Evolutionary conservation across 768 basidiomycete genomes (phyloP).

Genomic region (Boletus reticuloceps): DNA sequence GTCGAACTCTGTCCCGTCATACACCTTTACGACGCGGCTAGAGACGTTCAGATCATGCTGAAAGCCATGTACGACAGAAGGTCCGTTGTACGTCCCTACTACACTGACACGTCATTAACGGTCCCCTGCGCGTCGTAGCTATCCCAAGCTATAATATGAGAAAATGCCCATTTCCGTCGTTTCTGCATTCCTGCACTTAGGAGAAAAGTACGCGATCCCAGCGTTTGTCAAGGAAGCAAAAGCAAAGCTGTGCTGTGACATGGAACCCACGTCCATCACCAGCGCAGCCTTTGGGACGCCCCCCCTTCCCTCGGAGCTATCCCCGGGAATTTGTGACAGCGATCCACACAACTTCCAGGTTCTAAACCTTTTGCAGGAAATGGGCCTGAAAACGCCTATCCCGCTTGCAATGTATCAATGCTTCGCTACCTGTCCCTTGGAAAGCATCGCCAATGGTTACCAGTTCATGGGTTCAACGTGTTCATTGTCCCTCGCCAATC

Average conservation of each 20-base stretch:
- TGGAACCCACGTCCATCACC: neutral
- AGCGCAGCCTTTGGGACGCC: neutral
- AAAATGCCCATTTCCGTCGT: neutral
- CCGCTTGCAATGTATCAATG: conserved; percentile 9
- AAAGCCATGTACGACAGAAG: conserved; percentile 18
- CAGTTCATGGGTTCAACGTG: neutral
- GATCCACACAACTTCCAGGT: conserved; percentile 17
- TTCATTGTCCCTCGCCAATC: conserved; percentile 2
- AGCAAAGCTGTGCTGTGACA: neutral
- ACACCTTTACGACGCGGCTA: conserved; percentile 10
- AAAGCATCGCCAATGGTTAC: conserved; percentile 1
- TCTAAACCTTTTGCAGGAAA: conserved; percentile 13
- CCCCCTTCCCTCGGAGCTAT: neutral
- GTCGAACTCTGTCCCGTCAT: conserved; percentile 21
- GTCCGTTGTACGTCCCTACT: neutral
- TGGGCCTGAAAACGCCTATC: conserved; percentile 1
- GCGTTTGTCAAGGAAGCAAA: conserved; percentile 8
- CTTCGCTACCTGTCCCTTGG: neutral
- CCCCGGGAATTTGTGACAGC: neutral
- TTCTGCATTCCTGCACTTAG: conserved; percentile 11
- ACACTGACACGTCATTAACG: neutral
- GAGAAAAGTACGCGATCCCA: conserved; percentile 18
- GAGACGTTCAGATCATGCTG: conserved; percentile 12
- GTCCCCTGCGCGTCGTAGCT: neutral
- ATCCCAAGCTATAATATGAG: neutral